phyloP scores from a whole-genome alignment of 2,329 filamentous ascomycete genomes.

The Aureobasidium uvarum region DNA sequence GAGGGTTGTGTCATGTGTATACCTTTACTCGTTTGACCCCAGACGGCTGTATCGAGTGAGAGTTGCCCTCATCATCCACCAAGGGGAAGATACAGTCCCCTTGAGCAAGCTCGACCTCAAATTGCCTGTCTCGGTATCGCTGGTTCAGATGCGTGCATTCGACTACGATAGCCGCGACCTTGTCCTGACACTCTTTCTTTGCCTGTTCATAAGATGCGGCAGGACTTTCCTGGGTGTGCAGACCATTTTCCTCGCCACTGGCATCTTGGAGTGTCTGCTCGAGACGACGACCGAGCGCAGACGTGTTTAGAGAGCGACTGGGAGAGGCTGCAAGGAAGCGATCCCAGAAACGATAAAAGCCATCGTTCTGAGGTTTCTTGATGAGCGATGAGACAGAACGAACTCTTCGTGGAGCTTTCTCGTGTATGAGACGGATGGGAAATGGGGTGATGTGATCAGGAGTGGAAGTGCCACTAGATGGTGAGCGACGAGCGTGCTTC shows the following conservation, averaged over 20 bases:
- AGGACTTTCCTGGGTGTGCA: constrained; percentile 15
- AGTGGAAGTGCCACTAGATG: not conserved
- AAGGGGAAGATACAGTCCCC: constrained; percentile 11
- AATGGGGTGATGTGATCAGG: not conserved
- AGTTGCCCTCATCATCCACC: not conserved
- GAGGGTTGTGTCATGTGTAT: constrained; percentile 48
- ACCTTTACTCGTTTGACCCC: constrained; percentile 69
- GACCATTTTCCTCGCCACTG: not conserved
- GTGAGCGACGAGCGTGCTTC: not conserved
- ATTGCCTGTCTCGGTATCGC: constrained; percentile 83
- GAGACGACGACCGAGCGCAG: not conserved
- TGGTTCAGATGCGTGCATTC: constrained; percentile 75
- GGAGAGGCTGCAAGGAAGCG: constrained; percentile 33
- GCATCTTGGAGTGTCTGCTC: constrained; percentile 5
- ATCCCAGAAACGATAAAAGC: constrained; percentile 35
- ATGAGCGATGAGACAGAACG: not conserved
- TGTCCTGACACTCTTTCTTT: constrained; percentile 62
- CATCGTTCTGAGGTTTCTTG: constrained; percentile 14
- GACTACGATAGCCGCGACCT: constrained; percentile 57
- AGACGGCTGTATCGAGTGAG: constrained; percentile 55
- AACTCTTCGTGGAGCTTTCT: not conserved
- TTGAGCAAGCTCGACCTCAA: constrained; percentile 65
- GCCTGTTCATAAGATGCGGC: constrained; percentile 66
- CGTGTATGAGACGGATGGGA: constrained; percentile 5
- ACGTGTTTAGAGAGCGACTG: not conserved